Evolutionary conservation across 148 eudicot species (phyloP).

Genomic region (Selenicereus undatus): DNA sequence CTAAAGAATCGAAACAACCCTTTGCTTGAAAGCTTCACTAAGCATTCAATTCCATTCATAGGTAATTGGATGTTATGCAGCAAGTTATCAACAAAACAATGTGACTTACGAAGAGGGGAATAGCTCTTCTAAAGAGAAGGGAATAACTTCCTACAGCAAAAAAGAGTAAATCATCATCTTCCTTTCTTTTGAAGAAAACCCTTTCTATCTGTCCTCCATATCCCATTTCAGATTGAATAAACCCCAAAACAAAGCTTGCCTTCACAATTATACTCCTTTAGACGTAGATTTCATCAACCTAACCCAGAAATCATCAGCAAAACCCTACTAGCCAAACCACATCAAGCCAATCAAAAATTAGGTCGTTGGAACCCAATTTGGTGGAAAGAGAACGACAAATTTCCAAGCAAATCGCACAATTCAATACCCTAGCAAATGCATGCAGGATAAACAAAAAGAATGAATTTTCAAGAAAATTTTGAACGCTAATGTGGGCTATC

Average conservation of each 20-base stretch:
- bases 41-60: no score
- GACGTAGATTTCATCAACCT: not conserved
- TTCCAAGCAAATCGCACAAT: not conserved
- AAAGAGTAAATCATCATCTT: not conserved
- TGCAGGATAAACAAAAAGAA: not conserved
- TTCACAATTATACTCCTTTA: no score
- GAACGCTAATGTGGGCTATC: not conserved
- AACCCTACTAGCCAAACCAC: not conserved
- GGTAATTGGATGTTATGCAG: no score
- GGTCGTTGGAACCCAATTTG: not conserved
- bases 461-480: not conserved
- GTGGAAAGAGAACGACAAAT: not conserved
- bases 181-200: not conserved
- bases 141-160: not conserved
- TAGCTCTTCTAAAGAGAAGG: not conserved
- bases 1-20: no score
- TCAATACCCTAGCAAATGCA: not conserved
- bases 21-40: no score
- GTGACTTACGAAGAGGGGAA: not conserved
- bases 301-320: not conserved
- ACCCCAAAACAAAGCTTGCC: not conserved
- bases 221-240: not conserved
- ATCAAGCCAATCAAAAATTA: not conserved
- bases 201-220: not conserved
- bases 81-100: no score